phyloP scores from a whole-genome alignment of 371 early-diverging fungal species.

The Smittium mucronatum region DNA sequence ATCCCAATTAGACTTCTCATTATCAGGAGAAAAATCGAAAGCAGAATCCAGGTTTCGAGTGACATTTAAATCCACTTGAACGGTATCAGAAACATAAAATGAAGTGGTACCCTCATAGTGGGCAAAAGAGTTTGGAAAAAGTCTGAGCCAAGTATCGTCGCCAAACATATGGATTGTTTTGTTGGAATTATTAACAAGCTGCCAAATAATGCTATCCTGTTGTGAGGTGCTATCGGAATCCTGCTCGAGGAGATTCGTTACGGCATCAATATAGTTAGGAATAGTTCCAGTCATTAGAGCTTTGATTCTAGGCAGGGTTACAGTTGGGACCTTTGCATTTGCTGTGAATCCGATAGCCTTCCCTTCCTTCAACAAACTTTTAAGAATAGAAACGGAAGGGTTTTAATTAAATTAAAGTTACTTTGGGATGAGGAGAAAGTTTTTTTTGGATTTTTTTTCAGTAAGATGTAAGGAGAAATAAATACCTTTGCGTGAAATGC shows the following conservation, averaged over 20 bases:
- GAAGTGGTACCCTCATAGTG: constrained; percentile 63
- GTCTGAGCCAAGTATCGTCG: constrained; percentile 89
- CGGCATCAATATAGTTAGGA: constrained; percentile 59
- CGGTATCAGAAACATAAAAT: constrained; percentile 66
- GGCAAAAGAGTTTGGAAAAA: constrained; percentile 56
- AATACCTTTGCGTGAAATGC: constrained; percentile 41
- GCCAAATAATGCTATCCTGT: constrained; percentile 64
- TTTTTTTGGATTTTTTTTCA: too few relatives aligned
- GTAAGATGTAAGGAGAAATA: too few relatives aligned
- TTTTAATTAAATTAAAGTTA: too few relatives aligned
- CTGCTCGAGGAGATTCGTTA: constrained; percentile 71
- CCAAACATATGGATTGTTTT: constrained; percentile 71
- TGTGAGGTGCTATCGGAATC: constrained; percentile 45
- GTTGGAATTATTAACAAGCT: constrained; percentile 38
- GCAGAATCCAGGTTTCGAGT: constrained; percentile 60
- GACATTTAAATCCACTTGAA: constrained; percentile 64
- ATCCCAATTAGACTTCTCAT: constrained; percentile 53
- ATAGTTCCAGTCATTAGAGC: constrained; percentile 79
- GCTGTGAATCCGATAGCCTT: constrained; percentile 44
- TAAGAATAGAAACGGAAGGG: constrained; percentile 37
- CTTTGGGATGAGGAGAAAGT: too few relatives aligned
- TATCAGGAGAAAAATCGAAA: constrained; percentile 15
- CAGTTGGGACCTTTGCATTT: constrained; percentile 76
- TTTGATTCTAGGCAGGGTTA: constrained; percentile 87
- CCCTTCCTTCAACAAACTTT: constrained; percentile 25